Base-by-base conservation (phyloP, 805 yeast genomes). In the Monosporozyma unispora region DNA sequence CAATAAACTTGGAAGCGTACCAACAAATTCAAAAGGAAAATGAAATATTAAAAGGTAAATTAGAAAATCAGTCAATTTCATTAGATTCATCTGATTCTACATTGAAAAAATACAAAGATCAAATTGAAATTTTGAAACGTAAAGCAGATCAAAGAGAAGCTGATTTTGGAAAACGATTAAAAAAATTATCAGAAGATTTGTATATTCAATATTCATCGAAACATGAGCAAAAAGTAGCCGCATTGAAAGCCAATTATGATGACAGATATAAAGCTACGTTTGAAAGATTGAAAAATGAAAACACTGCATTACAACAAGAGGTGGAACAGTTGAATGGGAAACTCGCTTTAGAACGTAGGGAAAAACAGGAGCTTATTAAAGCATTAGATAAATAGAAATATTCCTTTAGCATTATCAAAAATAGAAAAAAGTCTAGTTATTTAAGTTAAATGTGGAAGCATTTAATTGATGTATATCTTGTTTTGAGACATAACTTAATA, bases 121-220 rank as follows among this genome's bases (percentile, higher is more conserved):
- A 61, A 38, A 50, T 69, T 2, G 54, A 57, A 23, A 57, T 57
- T 8, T 59, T 68, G 40, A 68, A 67, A 27, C 61, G 61, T 2
- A 75, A 75, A 53, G 62, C 58, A 31, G 53, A 50, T 1, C 35
- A 64, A 2, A 71, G 73, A 27, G 82, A 80, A 49, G 63, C 64
- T 25, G 78, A 76, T 18, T 69, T 79, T 2, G 81, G 80, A 52
- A 71, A 71, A 50, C 76, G 78, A 57, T 66, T 83, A 37, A 79
- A 80, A 53, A 76, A 79, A 53, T 66, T 85, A 44, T 86, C 90
- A 0, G 82, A 80, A 51, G 87, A 82, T 56, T 69, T 86, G 10
- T 85, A 85, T 58, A 72, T 77, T 37, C 89, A 83, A 60, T 86
- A 86, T 59, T 78, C 87, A 2, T 80, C 82, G 46, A 86, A 87